Evolutionary conservation across 73 alveolate genomes (phyloP).

Genomic region (Blepharisma japonicum): DNA sequence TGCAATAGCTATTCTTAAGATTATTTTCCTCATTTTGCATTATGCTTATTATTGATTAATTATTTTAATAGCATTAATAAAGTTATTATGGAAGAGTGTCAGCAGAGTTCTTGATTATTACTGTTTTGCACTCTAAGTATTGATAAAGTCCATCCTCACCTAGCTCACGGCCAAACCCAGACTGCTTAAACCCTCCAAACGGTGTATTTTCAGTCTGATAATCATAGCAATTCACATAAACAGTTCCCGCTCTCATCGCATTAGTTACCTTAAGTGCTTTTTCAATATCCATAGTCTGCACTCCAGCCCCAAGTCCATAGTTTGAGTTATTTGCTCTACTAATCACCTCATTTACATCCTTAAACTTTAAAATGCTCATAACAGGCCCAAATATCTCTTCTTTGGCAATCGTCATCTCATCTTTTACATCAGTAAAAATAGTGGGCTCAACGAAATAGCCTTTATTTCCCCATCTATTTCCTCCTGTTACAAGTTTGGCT

Average conservation of each 20-base stretch:
- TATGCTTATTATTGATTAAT: too few relatives aligned
- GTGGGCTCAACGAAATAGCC: slow-evolving; percentile 82
- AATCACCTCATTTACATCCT: slow-evolving; percentile 82
- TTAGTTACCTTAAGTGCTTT: slow-evolving; percentile 60
- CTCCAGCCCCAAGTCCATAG: slow-evolving; percentile 93
- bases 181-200: slow-evolving; percentile 88
- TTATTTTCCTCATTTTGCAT: too few relatives aligned
- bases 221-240: slow-evolving; percentile 70
- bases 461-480: slow-evolving; percentile 58
- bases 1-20: too few relatives aligned
- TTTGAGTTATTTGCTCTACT: slow-evolving; percentile 82
- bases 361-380: slow-evolving; percentile 72
- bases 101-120: slow-evolving; percentile 31
- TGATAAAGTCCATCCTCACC: slow-evolving; percentile 53
- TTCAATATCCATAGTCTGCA: slow-evolving; percentile 62
- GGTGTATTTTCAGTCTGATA: slow-evolving; percentile 60
- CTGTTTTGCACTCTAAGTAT: slow-evolving; percentile 53
- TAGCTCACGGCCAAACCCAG: slow-evolving; percentile 87
- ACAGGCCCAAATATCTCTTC: slow-evolving; percentile 88
- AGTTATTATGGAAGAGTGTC: slow-evolving; percentile 41
- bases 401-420: slow-evolving; percentile 74
- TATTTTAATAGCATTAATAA: too few relatives aligned
- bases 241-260: slow-evolving; percentile 81
- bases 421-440: slow-evolving; percentile 76
- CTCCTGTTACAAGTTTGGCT: slow-evolving; percentile 85